A percentile compares a stretch with the other conserved stretches of the same genome.
phyloP scores from a whole-genome alignment of 305 asterid species.

The Solanum hybrid region DNA sequence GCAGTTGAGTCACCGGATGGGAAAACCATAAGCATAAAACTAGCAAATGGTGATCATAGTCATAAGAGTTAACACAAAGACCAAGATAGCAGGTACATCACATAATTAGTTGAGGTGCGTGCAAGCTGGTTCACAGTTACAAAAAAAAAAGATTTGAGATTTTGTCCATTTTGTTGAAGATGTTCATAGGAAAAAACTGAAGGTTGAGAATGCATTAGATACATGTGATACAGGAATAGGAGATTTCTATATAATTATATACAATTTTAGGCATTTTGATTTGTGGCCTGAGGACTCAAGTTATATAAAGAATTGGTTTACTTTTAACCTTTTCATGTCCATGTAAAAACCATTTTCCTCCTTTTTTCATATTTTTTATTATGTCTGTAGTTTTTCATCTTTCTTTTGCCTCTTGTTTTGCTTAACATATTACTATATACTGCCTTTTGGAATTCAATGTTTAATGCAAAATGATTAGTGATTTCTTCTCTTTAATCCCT shows the following conservation, averaged over 20 bases:
- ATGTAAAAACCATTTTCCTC: background rate
- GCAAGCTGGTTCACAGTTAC: background rate
- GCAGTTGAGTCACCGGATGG: constrained; percentile 27
- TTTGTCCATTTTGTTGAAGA: background rate
- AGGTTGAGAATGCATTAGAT: background rate
- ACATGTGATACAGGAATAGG: background rate
- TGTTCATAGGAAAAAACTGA: background rate
- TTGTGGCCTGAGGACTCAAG: background rate
- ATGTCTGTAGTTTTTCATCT: background rate
- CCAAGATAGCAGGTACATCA: background rate
- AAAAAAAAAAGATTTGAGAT: background rate
- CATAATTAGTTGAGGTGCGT: background rate
- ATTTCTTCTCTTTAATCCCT: background rate
- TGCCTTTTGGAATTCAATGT: background rate
- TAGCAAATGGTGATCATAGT: constrained; percentile 29
- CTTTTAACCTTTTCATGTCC: background rate
- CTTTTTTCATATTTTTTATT: background rate
- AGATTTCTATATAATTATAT: background rate
- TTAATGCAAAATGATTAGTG: background rate
- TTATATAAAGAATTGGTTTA: background rate
- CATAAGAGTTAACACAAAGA: constrained; percentile 6
- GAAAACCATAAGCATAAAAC: constrained; percentile 6
- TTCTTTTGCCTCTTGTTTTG: background rate
- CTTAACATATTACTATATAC: background rate
- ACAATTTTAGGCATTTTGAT: background rate